These are phyloP conservation scores for Salvia splendens DNA, from an alignment of 257 asterid genomes.

Conservation along the genomic window DNA sequence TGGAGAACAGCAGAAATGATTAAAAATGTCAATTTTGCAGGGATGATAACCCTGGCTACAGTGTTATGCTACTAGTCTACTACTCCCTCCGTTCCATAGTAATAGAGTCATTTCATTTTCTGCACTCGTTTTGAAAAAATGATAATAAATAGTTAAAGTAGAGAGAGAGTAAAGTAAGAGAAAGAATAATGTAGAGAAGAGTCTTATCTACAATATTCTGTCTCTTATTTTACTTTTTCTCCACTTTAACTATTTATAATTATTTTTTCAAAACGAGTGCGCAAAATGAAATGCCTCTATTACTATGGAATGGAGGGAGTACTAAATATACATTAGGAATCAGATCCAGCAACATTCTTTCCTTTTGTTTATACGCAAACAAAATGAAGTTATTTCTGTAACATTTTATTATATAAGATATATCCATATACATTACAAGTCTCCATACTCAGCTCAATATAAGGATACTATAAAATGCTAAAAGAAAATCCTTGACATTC, in stretches of 20 bases:
- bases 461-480: conserved; percentile 10
- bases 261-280: too few relatives aligned
- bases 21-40: background rate
- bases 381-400: conserved; percentile 3
- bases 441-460: background rate
- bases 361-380: background rate
- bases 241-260: too few relatives aligned
- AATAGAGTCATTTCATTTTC: too few relatives aligned
- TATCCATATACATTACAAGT: background rate
- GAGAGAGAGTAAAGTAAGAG: too few relatives aligned
- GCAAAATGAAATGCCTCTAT: too few relatives aligned
- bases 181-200: too few relatives aligned
- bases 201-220: too few relatives aligned
- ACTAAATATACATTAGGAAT: background rate
- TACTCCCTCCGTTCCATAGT: too few relatives aligned
- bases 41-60: conserved; percentile 13
- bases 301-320: too few relatives aligned
- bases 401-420: background rate
- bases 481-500: background rate
- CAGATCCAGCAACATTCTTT: background rate
- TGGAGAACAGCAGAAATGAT: conserved; percentile 4
- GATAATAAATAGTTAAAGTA: too few relatives aligned
- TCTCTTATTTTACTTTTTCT: too few relatives aligned
- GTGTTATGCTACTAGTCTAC: background rate
- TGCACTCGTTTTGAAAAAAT: too few relatives aligned